Percentiles rank a stretch among this genome's conserved stretches.
phyloP scores from a whole-genome alignment of 495 filamentous ascomycete species.

The Hyaloscypha hepaticicola region DNA sequence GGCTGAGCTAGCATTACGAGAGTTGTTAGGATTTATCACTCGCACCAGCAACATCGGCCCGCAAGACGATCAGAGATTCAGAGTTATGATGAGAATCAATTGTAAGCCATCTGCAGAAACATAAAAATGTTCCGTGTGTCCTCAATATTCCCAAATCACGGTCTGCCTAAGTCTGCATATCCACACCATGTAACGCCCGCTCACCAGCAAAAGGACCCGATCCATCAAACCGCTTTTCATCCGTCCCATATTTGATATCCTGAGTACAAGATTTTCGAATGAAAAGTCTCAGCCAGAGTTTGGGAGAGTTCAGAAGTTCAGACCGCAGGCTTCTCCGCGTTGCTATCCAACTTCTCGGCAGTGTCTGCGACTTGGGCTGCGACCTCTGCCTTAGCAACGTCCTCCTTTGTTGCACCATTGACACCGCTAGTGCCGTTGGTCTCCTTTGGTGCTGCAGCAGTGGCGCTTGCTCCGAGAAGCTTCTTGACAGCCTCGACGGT shows the following conservation, averaged over 20 bases:
- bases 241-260: constrained; percentile 10
- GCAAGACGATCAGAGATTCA: background rate
- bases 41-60: background rate
- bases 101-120: background rate
- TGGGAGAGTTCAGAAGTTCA: background rate
- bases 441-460: constrained; percentile 14
- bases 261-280: constrained; percentile 3
- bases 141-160: background rate
- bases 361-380: constrained; percentile 30
- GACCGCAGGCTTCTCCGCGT: constrained; percentile 18
- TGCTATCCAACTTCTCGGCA: constrained; percentile 32
- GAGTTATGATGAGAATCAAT: background rate
- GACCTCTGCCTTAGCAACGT: constrained; percentile 23
- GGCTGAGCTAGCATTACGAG: constrained; percentile 79
- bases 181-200: background rate
- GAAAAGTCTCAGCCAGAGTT: background rate
- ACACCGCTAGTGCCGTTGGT: constrained; percentile 10
- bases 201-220: background rate
- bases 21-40: constrained; percentile 56
- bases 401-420: constrained; percentile 30
- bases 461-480: constrained; percentile 39
- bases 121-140: background rate
- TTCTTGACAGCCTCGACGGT: constrained; percentile 51
- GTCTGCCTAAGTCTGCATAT: background rate
- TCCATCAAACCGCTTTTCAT: background rate